Evolutionary conservation across 192 early-diverging fungal genomes (phyloP).

Genomic region (Gryganskiella cystojenkinii): DNA sequence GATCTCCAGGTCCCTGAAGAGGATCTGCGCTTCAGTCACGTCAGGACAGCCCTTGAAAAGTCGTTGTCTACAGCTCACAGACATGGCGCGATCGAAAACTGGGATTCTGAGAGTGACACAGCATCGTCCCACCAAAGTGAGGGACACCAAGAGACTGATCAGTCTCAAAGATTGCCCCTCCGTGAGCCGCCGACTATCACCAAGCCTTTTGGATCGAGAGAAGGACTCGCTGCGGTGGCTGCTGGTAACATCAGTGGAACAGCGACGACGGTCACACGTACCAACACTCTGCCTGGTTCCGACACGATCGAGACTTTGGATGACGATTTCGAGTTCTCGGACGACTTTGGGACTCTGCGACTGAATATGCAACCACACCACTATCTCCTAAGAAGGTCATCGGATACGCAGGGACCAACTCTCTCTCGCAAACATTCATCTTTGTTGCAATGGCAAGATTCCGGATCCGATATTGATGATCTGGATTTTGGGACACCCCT

Average conservation of each 20-base stretch:
- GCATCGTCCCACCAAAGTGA: slow-evolving; percentile 3
- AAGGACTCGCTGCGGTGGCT: background rate
- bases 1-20: slow-evolving; percentile 39
- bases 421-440: slow-evolving; percentile 1
- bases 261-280: background rate
- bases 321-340: slow-evolving; percentile 32
- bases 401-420: background rate
- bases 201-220: background rate
- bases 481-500: slow-evolving; percentile 21
- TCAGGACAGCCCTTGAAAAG: slow-evolving; percentile 32
- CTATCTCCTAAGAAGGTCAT: background rate
- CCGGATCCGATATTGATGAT: slow-evolving; percentile 21
- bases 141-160: background rate
- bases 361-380: background rate
- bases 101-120: slow-evolving; percentile 46
- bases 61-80: slow-evolving; percentile 11
- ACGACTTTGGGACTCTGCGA: slow-evolving; percentile 16
- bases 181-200: background rate
- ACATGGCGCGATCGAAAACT: slow-evolving; percentile 19
- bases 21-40: slow-evolving; percentile 34
- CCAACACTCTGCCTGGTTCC: background rate
- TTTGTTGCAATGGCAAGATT: slow-evolving; percentile 20
- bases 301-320: slow-evolving; percentile 33
- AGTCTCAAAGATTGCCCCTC: background rate
- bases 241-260: background rate